A percentile compares a stretch with the other conserved stretches of the same genome.
These are phyloP conservation scores for Przewalskia tangutica DNA, from an alignment of 257 asterid species.

Conservation along the genomic window DNA sequence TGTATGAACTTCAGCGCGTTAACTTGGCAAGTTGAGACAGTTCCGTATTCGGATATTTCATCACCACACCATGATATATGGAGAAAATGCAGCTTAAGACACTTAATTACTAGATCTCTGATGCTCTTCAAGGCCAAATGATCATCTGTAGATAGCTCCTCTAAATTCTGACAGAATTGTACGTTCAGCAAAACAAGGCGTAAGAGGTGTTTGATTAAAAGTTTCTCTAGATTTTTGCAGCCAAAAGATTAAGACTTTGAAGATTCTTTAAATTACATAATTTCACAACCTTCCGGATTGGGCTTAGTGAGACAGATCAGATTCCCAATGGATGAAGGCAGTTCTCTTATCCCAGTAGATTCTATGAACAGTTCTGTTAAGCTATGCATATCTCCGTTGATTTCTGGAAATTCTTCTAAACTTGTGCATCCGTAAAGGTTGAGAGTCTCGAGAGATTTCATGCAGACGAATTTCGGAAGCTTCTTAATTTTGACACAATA, in stretches of 20 bases:
- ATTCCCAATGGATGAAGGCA: too few relatives aligned
- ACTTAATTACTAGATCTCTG: background rate
- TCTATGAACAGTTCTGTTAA: background rate
- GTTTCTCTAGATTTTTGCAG: background rate
- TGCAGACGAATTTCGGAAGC: too few relatives aligned
- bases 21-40: background rate
- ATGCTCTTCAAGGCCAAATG: too few relatives aligned
- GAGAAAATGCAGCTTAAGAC: background rate
- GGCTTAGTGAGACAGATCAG: too few relatives aligned
- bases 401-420: too few relatives aligned
- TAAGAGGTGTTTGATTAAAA: background rate
- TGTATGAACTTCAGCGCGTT: background rate
- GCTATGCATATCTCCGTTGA: background rate
- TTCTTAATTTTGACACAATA: too few relatives aligned
- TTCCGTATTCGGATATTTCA: background rate
- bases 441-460: too few relatives aligned
- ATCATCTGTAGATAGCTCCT: too few relatives aligned
- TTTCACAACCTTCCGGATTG: too few relatives aligned
- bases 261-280: background rate
- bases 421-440: too few relatives aligned
- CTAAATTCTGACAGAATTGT: too few relatives aligned
- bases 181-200: background rate
- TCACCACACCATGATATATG: background rate
- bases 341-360: background rate
- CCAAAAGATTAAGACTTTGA: rapidly evolving